Conservation (phyloP, 1,284 basidiomycete species). For the Sporisorium graminicola region DNA sequence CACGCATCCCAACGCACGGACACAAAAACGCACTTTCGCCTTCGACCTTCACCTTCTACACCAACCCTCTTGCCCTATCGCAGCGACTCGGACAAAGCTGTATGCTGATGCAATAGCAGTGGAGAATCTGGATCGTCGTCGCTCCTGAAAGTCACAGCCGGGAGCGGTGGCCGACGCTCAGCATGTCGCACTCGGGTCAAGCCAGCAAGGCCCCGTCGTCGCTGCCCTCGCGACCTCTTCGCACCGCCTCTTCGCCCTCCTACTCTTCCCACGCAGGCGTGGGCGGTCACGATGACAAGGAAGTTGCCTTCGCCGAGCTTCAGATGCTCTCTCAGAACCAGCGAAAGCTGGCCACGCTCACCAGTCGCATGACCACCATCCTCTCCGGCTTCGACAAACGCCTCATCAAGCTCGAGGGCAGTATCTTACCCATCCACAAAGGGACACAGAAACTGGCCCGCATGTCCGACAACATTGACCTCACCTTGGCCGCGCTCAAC, state of each 20-base stretch:
- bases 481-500: constrained; percentile 59
- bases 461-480: constrained; percentile 62
- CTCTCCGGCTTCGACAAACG: constrained; percentile 71
- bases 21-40: not conserved
- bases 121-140: not conserved
- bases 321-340: constrained; percentile 71
- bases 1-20: constrained; percentile 13
- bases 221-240: not conserved
- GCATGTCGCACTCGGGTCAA: constrained; percentile 28
- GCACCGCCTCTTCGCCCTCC: constrained; percentile 9
- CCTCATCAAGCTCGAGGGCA: constrained; percentile 66
- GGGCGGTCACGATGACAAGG: constrained; percentile 45
- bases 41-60: not conserved
- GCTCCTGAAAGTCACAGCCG: not conserved
- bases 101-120: not conserved
- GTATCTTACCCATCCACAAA: constrained; percentile 67
- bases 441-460: constrained; percentile 64
- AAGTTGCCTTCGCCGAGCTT: constrained; percentile 69
- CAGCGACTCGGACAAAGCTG: not conserved
- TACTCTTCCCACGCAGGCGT: constrained; percentile 9
- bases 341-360: constrained; percentile 68
- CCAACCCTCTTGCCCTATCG: not conserved
- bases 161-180: not conserved
- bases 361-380: constrained; percentile 69
- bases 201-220: constrained; percentile 30